Base-by-base conservation (phyloP, 306 rosid species). In the Cajanus cajan region DNA sequence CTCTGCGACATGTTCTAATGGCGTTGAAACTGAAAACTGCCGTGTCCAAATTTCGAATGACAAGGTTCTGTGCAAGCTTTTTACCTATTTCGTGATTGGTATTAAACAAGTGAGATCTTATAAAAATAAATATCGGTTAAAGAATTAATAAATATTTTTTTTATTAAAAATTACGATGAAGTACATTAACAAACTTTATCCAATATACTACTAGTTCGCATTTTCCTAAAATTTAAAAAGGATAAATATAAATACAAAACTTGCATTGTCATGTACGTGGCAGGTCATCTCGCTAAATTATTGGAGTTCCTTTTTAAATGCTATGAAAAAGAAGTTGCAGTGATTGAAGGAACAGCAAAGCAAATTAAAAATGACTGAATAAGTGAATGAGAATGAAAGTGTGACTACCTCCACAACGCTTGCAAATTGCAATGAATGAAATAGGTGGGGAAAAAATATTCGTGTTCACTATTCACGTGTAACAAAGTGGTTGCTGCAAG, bases 361-460 rank as follows among this genome's bases (percentile, higher is more conserved):
- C 44, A 67, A 66, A 66, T 39, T 21, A 63, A 78, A 54, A 18
- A 41, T 68, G 52, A 34, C 63, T 78, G 16, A 33, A 34, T 40
- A 78, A 5, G 4, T 55, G n/a, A 67, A 7, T 41, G 68, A 4
- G 18, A 44, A 58, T 58, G 10, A 79, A 70, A 62, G 9, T 43
- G 68, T 25, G 71, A 22, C 22, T 63, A 51, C 12, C 5, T 50
- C 24, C 13, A 43, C 69, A 58, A 28, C 14, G 68, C 28, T 57
- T 40, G 18, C 13, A 57, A 58, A 25, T 57, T 40, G 18, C 13
- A 57, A 58, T 74, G 78, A 41, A 55, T 73, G 25, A 39, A 14
- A 55, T 12, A 39, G 51, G 51, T 28, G 25, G 13, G 4, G 3
- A 13, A 19, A 54, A 51, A 52, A 24, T 7, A 24, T 25, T 7